Evolutionary conservation across 441 rosid genomes (phyloP).

Genomic region (Raphanus hybrid): DNA sequence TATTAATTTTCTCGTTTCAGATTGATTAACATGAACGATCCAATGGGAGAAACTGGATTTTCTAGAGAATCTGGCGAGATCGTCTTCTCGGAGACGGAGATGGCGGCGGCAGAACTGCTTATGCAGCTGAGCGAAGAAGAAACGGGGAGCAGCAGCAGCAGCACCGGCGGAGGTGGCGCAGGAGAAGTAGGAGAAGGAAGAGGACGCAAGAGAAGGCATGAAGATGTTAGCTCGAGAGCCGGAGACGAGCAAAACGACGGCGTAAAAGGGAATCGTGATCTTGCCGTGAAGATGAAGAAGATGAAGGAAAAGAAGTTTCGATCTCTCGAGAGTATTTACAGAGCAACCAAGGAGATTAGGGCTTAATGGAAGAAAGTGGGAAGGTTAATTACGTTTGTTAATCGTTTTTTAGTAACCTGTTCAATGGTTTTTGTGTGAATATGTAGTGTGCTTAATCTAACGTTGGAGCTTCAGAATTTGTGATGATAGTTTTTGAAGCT

Average conservation of each 20-base stretch:
- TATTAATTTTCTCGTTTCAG: neutral
- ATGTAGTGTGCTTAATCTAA: constrained; percentile 11
- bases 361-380: neutral
- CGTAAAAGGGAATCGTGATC: constrained; percentile 14
- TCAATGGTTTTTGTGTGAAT: constrained; percentile 10
- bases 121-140: constrained; percentile 22
- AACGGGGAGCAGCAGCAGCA: too few relatives aligned
- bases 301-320: constrained; percentile 40
- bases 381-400: constrained; percentile 19
- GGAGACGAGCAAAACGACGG: constrained; percentile 19
- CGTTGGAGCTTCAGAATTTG: constrained; percentile 22
- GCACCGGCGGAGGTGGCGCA: constrained; percentile 15
- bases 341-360: constrained; percentile 35
- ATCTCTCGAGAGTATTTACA: constrained; percentile 42
- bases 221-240: constrained; percentile 32
- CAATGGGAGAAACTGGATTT: constrained; percentile 31
- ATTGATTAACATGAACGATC: constrained; percentile 29
- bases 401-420: constrained; percentile 2
- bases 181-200: constrained; percentile 2
- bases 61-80: constrained; percentile 22
- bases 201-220: constrained; percentile 29
- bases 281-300: constrained; percentile 23
- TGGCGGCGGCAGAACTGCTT: constrained; percentile 44
- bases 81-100: constrained; percentile 37
- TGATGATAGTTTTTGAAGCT: constrained; percentile 16